Percentiles rank a stretch among this genome's conserved stretches.
These are phyloP conservation scores for Astrothelium macrocarpum DNA, from an alignment of 495 filamentous ascomycete species.

Conservation along the genomic window DNA sequence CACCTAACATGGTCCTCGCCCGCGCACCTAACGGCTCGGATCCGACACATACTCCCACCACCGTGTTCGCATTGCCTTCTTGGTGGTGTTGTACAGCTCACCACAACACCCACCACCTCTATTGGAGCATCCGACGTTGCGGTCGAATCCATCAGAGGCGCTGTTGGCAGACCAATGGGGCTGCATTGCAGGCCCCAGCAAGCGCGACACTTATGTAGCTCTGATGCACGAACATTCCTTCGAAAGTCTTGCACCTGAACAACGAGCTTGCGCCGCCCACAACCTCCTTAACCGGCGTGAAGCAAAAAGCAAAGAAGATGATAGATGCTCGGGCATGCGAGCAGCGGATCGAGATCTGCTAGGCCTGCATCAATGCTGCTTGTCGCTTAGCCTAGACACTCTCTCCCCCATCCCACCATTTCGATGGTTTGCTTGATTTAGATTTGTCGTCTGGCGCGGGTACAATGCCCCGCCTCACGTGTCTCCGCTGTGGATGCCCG, in stretches of 20 bases:
- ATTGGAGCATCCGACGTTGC: background rate
- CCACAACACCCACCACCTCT: background rate
- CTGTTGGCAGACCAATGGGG: background rate
- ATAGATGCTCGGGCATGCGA: background rate
- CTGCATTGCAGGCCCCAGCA: background rate
- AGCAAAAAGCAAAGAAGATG: background rate
- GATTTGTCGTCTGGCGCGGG: background rate
- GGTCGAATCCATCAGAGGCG: background rate
- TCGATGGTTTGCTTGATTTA: too few species aligned
- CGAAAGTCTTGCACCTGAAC: background rate
- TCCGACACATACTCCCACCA: background rate
- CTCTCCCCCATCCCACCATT: background rate
- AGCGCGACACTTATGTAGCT: background rate
- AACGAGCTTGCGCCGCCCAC: background rate
- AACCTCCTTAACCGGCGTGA: background rate
- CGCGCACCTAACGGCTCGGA: background rate
- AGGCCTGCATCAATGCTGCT: too few species aligned
- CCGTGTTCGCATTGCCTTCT: background rate
- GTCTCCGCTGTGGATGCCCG: background rate
- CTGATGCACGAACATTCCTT: background rate
- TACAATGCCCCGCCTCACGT: background rate
- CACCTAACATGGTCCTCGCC: background rate
- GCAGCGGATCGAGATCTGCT: background rate
- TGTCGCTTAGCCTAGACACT: background rate
- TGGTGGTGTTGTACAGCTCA: background rate